Base-by-base conservation (phyloP, 495 filamentous ascomycete species). In the Xylaria telfairii region DNA sequence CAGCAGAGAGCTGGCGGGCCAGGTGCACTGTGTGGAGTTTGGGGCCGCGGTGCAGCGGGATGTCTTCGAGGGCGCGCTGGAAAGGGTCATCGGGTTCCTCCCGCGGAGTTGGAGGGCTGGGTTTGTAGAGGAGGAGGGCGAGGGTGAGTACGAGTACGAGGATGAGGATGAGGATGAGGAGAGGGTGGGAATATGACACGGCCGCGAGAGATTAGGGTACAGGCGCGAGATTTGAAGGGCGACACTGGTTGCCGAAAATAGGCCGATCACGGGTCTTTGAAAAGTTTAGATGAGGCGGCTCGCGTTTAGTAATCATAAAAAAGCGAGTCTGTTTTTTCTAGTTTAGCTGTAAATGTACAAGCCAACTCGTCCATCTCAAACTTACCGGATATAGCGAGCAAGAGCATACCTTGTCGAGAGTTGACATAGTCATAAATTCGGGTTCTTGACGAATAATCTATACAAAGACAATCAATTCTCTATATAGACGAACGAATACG, bases 41-140 rank as follows among this genome's bases (percentile, higher is more conserved):
- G 85, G 84, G 46, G 84, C 85, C 44, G 70, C 75, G 17, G 78
- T 87, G 34, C 76, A 79, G 72, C 73, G 82, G 67, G 73, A 17
- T 1, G 79, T 68, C 5, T 85, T 83, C 65, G 83, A 84, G 81
- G 73, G 71, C 46, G 77, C 79, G 37, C 76, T 85, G 1, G 76
- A 66, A 49, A 68, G 73, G 44, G 79, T 80, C 15, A 24, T 68
- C 5, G 65, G 47, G 64, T 56, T 56, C 2, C 24, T 54, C 4
- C 34, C 53, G 15, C 12, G 24, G 47, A 26, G 12, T 34, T 57
- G 46, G 64, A 34, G 9, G 37, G 28, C 19, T 8, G 41, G 62
- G 41, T 17, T 26, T 34, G 32, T 10, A 2, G 65, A 47, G 2
- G n/a, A n/a, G n/a, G n/a, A n/a, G n/a, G n/a, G n/a, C n/a, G 54